Evolutionary conservation across 176 grass and related monocot genomes (phyloP).

Genomic region (Carex cristatella): DNA sequence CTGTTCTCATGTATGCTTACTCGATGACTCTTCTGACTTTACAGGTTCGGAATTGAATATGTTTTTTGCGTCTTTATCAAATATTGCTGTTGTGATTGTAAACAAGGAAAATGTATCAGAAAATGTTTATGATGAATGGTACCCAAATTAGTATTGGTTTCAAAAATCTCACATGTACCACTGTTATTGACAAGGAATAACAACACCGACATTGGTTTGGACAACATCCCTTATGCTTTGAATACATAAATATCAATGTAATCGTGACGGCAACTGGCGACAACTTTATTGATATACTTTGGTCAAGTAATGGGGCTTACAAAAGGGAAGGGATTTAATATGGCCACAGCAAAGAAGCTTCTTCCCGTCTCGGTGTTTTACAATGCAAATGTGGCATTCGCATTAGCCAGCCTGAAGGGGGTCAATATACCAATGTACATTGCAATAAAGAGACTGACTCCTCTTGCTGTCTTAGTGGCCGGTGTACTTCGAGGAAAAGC

Average conservation of each 20-base stretch:
- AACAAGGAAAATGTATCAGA: neutral
- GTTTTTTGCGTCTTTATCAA: neutral
- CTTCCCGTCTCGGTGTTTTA: constrained; percentile 78
- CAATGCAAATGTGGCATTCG: constrained; percentile 98
- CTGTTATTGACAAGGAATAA: neutral
- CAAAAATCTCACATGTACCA: too few species aligned
- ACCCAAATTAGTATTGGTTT: neutral
- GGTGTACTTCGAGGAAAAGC: constrained; percentile 63
- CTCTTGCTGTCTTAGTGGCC: constrained; percentile 75
- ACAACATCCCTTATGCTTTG: neutral
- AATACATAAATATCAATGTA: neutral
- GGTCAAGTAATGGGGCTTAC: constrained; percentile 49
- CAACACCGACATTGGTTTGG: neutral
- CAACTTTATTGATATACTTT: constrained; percentile 72
- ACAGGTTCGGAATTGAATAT: constrained; percentile 41
- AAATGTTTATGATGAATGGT: neutral
- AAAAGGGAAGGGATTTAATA: constrained; percentile 73
- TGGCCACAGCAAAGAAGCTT: constrained; percentile 77
- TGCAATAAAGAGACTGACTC: constrained; percentile 93
- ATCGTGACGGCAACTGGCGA: constrained; percentile 71
- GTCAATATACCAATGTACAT: constrained; percentile 99
- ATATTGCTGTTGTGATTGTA: neutral
- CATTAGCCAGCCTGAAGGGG: constrained; percentile 89
- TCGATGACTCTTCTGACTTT: constrained; percentile 94
- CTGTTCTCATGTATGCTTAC: constrained; percentile 84